Base-by-base conservation (phyloP, 2,329 filamentous ascomycete species). In the Ascochyta clinopodiicola region DNA sequence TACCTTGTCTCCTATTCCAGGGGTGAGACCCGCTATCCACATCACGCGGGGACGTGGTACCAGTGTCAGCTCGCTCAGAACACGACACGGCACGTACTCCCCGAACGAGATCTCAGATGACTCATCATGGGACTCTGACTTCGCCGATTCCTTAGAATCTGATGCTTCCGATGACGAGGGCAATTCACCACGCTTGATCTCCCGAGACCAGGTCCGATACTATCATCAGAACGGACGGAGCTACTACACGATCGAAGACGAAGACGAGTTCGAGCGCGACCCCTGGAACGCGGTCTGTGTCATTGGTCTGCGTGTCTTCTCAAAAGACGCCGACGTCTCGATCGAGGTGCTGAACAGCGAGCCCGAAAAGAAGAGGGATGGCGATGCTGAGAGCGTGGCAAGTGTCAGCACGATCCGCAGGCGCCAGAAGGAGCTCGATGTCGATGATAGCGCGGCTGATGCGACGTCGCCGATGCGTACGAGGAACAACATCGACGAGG, bases 271-370 rank as follows among this genome's bases (percentile, higher is more conserved):
- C 47, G 77, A 75, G 37, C 74, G 76, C 17, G 80, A 82, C 56
- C 83, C 83, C 0, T 87, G 85, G 85, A 86, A 86, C 62, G 85
- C 85, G 0, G 79, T 86, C 1, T 85, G 83, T 57, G 83, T 87
- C 15, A 79, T 87, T 4, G 85, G 85, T 0, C 68, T 87, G 27
- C 76, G 83, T 6, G 84, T 87, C 0, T 87, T 85, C 63, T 81
- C 79, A 9, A 79, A 82, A 56, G 81, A 84, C 38, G 74, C 73
- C 0, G 75, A 77, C 25, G 78, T 86, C 32, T 79, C 75, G 3
- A 78, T 87, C 17, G 77, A 81, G 59, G 82, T 86, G 8, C 72
- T 83, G n/a, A 79, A 75, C 25, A 60, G 68, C 10, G 69, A 73
- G 25, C 61, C 61, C 4, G 65, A 61, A 37, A 72, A 63, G 56